A percentile compares a stretch with the other conserved stretches of the same genome.
Conservation (phyloP, 257 asterid species). For the Osmanthus fragrans region DNA sequence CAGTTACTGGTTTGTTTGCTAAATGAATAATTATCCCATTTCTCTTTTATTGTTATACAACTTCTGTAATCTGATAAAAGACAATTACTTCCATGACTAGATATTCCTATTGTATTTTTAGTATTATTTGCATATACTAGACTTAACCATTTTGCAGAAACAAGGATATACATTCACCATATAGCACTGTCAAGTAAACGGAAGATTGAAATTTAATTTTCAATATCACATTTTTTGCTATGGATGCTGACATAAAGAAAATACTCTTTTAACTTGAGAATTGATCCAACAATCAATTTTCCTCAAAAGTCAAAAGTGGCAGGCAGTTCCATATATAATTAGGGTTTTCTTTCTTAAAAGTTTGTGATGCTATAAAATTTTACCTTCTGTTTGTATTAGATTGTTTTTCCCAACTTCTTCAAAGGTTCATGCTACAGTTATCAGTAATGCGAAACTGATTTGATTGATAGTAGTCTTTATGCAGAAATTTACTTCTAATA, state of each 20-base stretch:
- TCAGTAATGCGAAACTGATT: slow-evolving; percentile 2
- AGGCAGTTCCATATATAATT: too few relatives aligned
- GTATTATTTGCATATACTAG: not conserved
- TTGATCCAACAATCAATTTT: not conserved
- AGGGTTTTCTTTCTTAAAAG: not conserved
- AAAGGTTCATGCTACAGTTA: not conserved
- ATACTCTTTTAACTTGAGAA: not conserved
- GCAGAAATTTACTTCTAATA: slow-evolving; percentile 23
- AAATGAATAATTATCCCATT: not conserved
- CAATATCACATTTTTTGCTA: not conserved
- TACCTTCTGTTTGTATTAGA: not conserved
- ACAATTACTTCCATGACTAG: not conserved
- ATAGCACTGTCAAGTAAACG: not conserved
- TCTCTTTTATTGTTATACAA: not conserved
- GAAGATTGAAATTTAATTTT: not conserved
- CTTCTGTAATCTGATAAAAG: not conserved
- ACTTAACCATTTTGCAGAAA: not conserved
- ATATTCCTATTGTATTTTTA: not conserved
- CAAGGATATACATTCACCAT: not conserved
- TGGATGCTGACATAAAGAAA: not conserved
- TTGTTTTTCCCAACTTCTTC: not conserved
- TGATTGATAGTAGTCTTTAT: not conserved
- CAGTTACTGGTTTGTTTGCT: not conserved
- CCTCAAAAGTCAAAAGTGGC: too few relatives aligned
- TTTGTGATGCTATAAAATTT: not conserved